Conservation (phyloP, 139 green algal species). For the Chlamydomonas sp. region DNA sequence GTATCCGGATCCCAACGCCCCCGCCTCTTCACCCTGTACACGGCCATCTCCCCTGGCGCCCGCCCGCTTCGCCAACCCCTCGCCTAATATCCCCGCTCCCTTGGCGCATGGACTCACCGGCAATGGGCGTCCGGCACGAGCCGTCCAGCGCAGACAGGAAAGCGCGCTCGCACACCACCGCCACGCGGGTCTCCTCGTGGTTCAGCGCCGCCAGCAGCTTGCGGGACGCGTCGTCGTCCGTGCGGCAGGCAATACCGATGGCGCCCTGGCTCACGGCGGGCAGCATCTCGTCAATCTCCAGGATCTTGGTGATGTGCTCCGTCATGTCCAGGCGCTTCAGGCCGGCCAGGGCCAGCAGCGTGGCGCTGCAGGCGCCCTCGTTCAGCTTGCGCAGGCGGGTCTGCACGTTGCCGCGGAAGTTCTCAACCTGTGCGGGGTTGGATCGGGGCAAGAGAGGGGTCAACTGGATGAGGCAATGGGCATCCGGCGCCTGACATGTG, state of each 20-base stretch:
- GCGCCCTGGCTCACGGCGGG: slow-evolving; percentile 95
- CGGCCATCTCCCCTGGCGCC: too few relatives aligned
- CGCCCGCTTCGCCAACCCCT: too few relatives aligned
- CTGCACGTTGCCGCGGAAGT: slow-evolving; percentile 99
- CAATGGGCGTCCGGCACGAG: slow-evolving; percentile 98
- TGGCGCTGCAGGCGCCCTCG: slow-evolving; percentile 91
- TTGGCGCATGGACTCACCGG: slow-evolving; percentile 59
- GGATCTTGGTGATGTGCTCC: slow-evolving; percentile 92
- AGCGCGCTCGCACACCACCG: slow-evolving; percentile 92
- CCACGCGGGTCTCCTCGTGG: slow-evolving; percentile 97
- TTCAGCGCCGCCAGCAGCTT: slow-evolving; percentile 91
- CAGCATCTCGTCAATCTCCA: slow-evolving; percentile 95
- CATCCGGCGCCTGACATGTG: too few relatives aligned
- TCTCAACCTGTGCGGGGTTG: slow-evolving; percentile 80
- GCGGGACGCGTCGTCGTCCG: slow-evolving; percentile 74
- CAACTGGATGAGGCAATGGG: neutral
- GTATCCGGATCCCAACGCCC: too few relatives aligned
- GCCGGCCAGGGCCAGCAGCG: slow-evolving; percentile 95
- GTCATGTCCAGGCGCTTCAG: slow-evolving; percentile 96
- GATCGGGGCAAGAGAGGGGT: neutral
- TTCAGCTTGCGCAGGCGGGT: slow-evolving; percentile 95
- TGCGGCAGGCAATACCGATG: slow-evolving; percentile 98
- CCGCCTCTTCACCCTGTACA: too few relatives aligned
- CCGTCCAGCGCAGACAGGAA: slow-evolving; percentile 97
- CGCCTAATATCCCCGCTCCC: too few relatives aligned